These are phyloP conservation scores for Udeniomyces megalosporus DNA, from an alignment of 768 basidiomycete genomes.

Conservation along the genomic window DNA sequence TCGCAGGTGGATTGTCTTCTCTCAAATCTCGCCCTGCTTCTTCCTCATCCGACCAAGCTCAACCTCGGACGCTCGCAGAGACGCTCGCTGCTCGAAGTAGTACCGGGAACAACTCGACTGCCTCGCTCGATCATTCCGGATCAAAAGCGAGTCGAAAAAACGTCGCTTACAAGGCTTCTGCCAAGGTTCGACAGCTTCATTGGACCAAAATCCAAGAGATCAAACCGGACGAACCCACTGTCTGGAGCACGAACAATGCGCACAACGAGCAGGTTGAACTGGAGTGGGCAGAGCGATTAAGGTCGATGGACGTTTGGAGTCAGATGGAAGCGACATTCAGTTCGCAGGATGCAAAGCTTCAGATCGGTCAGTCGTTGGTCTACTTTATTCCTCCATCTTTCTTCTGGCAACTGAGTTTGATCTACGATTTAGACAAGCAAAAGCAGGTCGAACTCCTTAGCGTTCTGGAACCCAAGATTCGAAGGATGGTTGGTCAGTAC, in stretches of 20 bases:
- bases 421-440: conserved; percentile 48
- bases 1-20: not conserved
- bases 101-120: not conserved
- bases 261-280: conserved; percentile 31
- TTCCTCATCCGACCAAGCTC: not conserved
- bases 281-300: conserved; percentile 66
- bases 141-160: conserved; percentile 40
- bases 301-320: conserved; percentile 71
- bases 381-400: not conserved
- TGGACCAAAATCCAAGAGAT: conserved; percentile 91
- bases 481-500: conserved; percentile 76
- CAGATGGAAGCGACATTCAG: conserved; percentile 98
- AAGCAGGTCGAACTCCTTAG: conserved; percentile 79
- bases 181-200: conserved; percentile 93
- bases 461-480: conserved; percentile 76
- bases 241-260: conserved; percentile 73
- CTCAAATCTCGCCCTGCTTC: conserved; percentile 27
- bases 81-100: not conserved
- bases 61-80: not conserved
- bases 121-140: conserved; percentile 29
- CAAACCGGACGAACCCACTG: conserved; percentile 62
- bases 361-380: conserved; percentile 53
- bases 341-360: conserved; percentile 43
- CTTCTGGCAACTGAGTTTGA: too few relatives aligned
- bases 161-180: conserved; percentile 62